Evolutionary conservation across 1,284 basidiomycete species (phyloP), one percentile per base, ranked within the genome.

Genomic region (Ganoderma sp.): DNA sequence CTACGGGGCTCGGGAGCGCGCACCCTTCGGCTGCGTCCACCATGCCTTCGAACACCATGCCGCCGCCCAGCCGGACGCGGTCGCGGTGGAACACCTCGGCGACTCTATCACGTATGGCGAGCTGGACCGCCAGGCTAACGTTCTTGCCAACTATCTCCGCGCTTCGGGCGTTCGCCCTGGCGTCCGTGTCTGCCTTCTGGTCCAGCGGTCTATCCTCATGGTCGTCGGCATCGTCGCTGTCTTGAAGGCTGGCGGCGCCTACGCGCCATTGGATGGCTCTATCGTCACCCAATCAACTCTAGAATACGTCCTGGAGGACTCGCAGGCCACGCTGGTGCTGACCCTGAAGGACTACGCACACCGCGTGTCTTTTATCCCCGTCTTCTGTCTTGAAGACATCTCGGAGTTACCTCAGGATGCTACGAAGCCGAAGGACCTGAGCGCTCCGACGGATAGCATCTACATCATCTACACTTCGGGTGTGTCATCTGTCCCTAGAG

Each of bases 401-500:
- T 72, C 78, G 42, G 42, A 72, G 34, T 73, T 80, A n/a, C 78
- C 79, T 58, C 69, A 75, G 43, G 66, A 76, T 34, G 65, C 67
- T 2, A 65, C 73, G 34, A 84, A 82, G 69, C 82, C 81, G 8
- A 69, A 78, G 62, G 83, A 86, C 69, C 67, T 81, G 22, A 81
- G 81, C 3, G 78, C 76, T 42, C 74, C 82, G 8, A 75, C 78
- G n/a, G 83, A 86, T 72, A 83, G 83, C 50, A 83, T 82, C 14
- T 88, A 88, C 77, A 84, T 88, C 48, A 88, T 89, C 64, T 89
- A 88, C 74, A 88, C 87, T 9, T 87, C 86, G 60, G 87, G 87
- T 88, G 73, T 65, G 83, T 75, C 61, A 54, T 41, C 6, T 42
- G 6, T n/a, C 22, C 12, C 2, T n/a, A 10, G 7, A 28, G 48